Conservation (phyloP, 768 basidiomycete species). For the Baorangia bicolor region DNA sequence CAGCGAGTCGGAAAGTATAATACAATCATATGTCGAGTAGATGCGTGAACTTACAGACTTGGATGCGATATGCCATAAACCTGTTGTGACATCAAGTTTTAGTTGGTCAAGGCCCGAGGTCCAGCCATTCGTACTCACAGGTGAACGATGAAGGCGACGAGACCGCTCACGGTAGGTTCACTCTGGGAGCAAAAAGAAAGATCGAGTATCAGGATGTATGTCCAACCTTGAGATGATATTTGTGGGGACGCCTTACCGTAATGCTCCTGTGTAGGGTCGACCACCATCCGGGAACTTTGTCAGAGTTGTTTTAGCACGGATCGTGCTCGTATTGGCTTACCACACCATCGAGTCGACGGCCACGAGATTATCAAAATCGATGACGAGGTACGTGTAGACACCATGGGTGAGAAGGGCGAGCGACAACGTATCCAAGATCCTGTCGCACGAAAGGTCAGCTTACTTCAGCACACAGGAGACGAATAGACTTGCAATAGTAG, state of each 20-base stretch:
- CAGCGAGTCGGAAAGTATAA: not conserved
- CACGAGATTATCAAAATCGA: not conserved
- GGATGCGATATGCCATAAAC: not conserved
- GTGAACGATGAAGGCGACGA: not conserved
- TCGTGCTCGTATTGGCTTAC: not conserved
- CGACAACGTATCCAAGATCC: too few relatives aligned
- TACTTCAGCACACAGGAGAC: not conserved
- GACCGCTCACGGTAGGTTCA: not conserved
- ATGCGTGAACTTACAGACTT: not conserved
- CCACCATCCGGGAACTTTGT: not conserved
- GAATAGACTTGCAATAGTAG: not conserved
- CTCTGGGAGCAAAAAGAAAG: not conserved
- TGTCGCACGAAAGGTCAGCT: too few relatives aligned
- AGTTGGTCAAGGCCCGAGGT: not conserved
- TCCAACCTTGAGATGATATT: not conserved
- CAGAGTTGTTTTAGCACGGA: not conserved
- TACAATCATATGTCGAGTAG: not conserved
- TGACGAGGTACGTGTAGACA: too few relatives aligned
- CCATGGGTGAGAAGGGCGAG: too few relatives aligned
- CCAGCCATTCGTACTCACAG: not conserved
- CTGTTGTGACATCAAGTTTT: not conserved
- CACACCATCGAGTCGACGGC: not conserved
- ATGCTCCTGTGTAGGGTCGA: not conserved
- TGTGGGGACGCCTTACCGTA: not conserved
- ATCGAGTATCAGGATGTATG: not conserved